These are phyloP conservation scores for Excoecaria agallocha DNA, from an alignment of 345 rosid genomes.

Conservation along the genomic window DNA sequence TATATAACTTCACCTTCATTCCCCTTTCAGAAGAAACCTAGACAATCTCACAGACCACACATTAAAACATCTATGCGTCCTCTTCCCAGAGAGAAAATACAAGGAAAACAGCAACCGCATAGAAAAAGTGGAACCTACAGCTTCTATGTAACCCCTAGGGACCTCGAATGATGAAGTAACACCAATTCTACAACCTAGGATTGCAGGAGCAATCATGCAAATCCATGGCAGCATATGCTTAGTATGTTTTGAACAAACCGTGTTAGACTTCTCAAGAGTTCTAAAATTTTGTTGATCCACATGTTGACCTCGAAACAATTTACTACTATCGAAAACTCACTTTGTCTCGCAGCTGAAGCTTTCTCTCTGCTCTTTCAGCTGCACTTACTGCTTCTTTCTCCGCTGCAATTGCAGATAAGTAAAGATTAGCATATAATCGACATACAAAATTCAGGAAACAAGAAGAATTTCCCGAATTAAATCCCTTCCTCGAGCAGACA, in stretches of 20 bases:
- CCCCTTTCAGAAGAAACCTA: not conserved
- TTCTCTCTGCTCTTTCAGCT: conserved; percentile 91
- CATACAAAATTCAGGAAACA: not conserved
- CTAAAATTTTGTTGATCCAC: not conserved
- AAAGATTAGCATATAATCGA: conserved; percentile 9
- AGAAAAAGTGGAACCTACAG: not conserved
- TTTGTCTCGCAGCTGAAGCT: conserved; percentile 74
- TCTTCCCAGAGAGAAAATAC: not conserved
- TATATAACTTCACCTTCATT: not conserved
- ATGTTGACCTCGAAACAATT: not conserved
- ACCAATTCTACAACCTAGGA: not conserved
- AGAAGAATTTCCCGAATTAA: not conserved
- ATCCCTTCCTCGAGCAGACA: not conserved
- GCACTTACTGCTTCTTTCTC: conserved; percentile 90
- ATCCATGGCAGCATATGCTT: not conserved
- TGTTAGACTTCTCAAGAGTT: not conserved
- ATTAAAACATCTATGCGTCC: not conserved
- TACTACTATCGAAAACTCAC: conserved; percentile 38
- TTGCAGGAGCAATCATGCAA: not conserved
- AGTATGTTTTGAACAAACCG: not conserved
- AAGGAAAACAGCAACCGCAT: not conserved
- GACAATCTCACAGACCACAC: conserved; percentile 1
- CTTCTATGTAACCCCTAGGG: not conserved
- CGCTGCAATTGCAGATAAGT: conserved; percentile 43
- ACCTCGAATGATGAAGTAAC: not conserved